These are phyloP conservation scores for Curvularia hawaiiensis DNA, from an alignment of 2,329 filamentous ascomycete genomes.

Conservation along the genomic window DNA sequence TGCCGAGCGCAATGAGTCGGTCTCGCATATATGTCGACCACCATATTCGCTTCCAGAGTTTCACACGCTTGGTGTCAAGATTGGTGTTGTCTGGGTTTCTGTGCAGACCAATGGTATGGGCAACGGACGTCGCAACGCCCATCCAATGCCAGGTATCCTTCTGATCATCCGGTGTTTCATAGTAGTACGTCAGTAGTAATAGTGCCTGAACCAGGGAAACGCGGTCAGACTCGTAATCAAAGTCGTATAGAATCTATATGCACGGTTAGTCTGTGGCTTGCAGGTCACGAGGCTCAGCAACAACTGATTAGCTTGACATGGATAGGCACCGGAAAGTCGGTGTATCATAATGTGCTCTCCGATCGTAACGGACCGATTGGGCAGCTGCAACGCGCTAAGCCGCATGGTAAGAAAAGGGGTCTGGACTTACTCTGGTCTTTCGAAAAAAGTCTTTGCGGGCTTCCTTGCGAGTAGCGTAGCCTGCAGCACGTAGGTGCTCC, in stretches of 20 bases:
- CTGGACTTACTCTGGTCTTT: conserved; percentile 73
- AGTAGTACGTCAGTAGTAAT: conserved; percentile 95
- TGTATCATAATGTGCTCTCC: conserved; percentile 5
- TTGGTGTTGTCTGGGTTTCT: conserved; percentile 80
- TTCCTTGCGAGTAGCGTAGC: conserved; percentile 77
- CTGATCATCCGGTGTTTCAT: conserved; percentile 94
- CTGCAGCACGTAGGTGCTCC: conserved; percentile 74
- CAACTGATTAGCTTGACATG: conserved; percentile 11
- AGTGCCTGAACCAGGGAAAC: conserved; percentile 87
- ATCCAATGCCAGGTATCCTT: conserved; percentile 99
- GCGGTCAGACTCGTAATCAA: conserved; percentile 91
- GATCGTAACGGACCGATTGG: conserved; percentile 14
- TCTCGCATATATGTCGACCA: conserved; percentile 98
- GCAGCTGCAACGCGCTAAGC: conserved; percentile 16
- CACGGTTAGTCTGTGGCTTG: conserved; percentile 20
- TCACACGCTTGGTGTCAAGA: conserved; percentile 75
- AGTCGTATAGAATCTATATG: conserved; percentile 80
- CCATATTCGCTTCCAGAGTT: conserved; percentile 94
- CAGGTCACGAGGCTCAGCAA: not conserved
- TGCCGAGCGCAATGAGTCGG: conserved; percentile 87
- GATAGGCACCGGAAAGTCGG: conserved; percentile 18
- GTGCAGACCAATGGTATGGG: conserved; percentile 91
- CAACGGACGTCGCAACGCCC: conserved; percentile 91
- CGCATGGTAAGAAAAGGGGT: conserved; percentile 9
- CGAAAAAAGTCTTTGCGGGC: conserved; percentile 89